Conservation (phyloP, 768 basidiomycete species). For the Trametes coccinea region DNA sequence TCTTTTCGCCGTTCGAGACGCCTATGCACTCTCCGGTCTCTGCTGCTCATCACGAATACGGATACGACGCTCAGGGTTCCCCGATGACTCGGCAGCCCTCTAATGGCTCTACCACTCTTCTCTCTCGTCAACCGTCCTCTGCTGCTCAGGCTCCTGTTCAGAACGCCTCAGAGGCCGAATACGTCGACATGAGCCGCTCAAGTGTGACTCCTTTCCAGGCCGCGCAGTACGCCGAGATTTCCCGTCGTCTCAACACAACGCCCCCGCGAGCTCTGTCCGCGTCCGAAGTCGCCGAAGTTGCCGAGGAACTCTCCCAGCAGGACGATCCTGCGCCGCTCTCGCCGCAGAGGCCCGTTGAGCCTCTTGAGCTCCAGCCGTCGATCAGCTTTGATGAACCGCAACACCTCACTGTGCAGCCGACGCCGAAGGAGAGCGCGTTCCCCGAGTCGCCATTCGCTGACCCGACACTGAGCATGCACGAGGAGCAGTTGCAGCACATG, state of each 20-base stretch:
- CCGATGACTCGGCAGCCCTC: conserved; percentile 26
- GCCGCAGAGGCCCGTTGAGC: conserved; percentile 7
- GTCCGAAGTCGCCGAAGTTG: conserved; percentile 22
- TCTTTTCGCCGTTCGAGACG: conserved; percentile 42
- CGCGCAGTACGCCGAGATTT: conserved; percentile 71
- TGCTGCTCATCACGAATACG: conserved; percentile 27
- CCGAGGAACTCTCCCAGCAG: conserved; percentile 15
- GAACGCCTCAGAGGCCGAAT: conserved; percentile 40
- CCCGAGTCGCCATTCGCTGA: conserved; percentile 35
- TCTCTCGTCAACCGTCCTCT: conserved; percentile 29
- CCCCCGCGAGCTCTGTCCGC: conserved; percentile 30
- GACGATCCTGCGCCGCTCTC: conserved; percentile 3
- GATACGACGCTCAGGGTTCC: conserved; percentile 32
- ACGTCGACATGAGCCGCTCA: conserved; percentile 64
- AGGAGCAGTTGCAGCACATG: conserved; percentile 19
- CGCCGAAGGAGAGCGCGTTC: conserved; percentile 17
- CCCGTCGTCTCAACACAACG: conserved; percentile 48
- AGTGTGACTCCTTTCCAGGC: conserved; percentile 78
- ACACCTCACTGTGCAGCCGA: conserved; percentile 7
- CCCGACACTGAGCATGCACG: conserved; percentile 13
- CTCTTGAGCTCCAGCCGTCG: conserved; percentile 17
- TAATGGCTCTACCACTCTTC: conserved; percentile 7
- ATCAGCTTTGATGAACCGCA: conserved; percentile 13
- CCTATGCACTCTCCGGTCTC: conserved; percentile 37
- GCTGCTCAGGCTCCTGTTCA: conserved; percentile 25